Conservation (phyloP, 2,329 filamentous ascomycete species). For the Botrytis squamosa region DNA sequence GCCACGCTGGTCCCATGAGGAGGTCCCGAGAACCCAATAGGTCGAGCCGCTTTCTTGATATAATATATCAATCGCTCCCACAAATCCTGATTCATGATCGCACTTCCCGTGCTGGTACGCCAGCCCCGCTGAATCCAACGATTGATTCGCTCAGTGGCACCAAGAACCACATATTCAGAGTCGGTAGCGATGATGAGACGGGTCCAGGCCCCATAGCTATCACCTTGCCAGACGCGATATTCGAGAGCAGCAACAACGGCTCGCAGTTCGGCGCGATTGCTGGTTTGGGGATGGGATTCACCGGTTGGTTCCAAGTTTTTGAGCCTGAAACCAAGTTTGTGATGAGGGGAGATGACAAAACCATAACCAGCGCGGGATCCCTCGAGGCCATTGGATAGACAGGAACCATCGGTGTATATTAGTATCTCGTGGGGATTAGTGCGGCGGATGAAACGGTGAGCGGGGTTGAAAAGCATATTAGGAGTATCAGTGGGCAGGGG, state of each 20-base stretch:
- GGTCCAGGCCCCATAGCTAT: constrained; percentile 41
- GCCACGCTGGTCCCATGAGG: no score
- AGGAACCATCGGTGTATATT: neutral
- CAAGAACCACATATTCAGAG: constrained; percentile 49
- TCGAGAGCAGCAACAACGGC: constrained; percentile 51
- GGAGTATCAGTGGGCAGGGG: neutral
- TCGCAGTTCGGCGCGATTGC: constrained; percentile 55
- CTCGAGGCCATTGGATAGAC: neutral
- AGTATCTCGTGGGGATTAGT: neutral
- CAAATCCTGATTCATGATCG: constrained; percentile 45
- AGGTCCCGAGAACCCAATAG: no score
- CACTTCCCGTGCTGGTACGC: constrained; percentile 39
- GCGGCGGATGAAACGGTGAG: neutral
- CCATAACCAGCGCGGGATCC: neutral
- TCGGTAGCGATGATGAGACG: constrained; percentile 53
- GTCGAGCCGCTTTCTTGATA: neutral
- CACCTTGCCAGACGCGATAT: constrained; percentile 27
- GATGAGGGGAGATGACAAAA: neutral
- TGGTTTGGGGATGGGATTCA: constrained; percentile 42
- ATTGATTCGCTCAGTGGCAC: constrained; percentile 46
- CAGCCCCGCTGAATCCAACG: constrained; percentile 48
- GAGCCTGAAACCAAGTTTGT: constrained; percentile 12
- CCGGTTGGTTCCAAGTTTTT: constrained; percentile 21
- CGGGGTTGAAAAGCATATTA: neutral
- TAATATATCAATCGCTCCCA: neutral